A percentile compares a stretch with the other conserved stretches of the same genome.
These are phyloP conservation scores for Scutellaria baicalensis DNA, from an alignment of 257 asterid species.

Conservation along the genomic window DNA sequence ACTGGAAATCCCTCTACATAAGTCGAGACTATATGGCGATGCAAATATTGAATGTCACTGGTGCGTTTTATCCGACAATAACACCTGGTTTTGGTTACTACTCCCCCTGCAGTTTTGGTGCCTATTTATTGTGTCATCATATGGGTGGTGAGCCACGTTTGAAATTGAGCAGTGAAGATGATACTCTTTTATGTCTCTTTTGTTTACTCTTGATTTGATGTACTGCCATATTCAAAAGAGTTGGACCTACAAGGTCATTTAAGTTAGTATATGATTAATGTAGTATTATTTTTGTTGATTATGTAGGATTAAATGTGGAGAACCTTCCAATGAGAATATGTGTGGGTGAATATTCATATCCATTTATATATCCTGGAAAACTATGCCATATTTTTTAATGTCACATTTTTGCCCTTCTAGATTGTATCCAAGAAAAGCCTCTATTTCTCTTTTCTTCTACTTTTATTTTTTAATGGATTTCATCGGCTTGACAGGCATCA, in stretches of 20 bases:
- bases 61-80: constrained; percentile 3
- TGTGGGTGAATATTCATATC: background rate
- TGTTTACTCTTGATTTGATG: constrained; percentile 11
- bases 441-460: background rate
- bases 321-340: background rate
- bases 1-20: constrained; percentile 37
- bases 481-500: background rate
- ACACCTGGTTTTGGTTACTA: constrained; percentile 8
- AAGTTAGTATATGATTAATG: background rate
- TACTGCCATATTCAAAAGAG: constrained; percentile 5
- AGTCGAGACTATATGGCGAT: no score
- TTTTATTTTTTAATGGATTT: background rate
- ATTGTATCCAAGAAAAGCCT: background rate
- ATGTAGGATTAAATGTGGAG: background rate
- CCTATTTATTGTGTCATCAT: constrained; percentile 1
- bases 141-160: no score
- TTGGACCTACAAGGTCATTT: background rate
- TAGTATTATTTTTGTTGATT: background rate
- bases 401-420: background rate
- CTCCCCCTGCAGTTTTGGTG: constrained; percentile 5
- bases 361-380: background rate
- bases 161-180: background rate
- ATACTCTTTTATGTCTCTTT: background rate
- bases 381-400: background rate
- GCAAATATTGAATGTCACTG: no score